Percentiles rank a stretch among this genome's conserved stretches.
These are phyloP conservation scores for Capsella bursapastoris DNA, from an alignment of 345 rosid genomes.

Conservation along the genomic window DNA sequence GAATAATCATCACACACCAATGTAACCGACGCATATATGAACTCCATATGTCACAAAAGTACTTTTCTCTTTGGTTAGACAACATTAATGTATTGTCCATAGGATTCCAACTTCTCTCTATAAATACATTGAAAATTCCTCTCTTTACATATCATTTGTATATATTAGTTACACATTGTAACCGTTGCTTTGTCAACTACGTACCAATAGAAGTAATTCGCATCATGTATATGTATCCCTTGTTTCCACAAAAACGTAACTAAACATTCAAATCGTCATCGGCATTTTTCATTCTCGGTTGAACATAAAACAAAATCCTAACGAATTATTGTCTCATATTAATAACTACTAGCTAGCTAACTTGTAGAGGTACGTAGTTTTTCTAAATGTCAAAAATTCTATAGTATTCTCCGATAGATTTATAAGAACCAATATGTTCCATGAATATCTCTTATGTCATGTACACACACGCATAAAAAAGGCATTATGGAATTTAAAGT, in stretches of 20 bases:
- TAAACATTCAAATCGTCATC: constrained; percentile 29
- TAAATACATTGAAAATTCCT: neutral
- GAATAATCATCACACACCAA: neutral
- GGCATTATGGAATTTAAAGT: neutral
- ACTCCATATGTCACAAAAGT: constrained; percentile 22
- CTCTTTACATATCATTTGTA: neutral
- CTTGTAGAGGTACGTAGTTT: neutral
- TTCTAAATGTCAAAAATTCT: constrained; percentile 13
- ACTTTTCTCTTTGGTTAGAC: constrained; percentile 32
- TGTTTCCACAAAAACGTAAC: constrained; percentile 29
- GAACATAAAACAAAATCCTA: constrained; percentile 21
- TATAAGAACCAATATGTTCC: neutral
- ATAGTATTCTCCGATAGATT: neutral
- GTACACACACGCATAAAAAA: neutral
- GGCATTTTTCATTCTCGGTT: constrained; percentile 22
- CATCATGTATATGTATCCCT: constrained; percentile 15
- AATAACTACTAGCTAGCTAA: constrained; percentile 12
- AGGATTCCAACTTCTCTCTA: constrained; percentile 27
- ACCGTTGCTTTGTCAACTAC: constrained; percentile 17
- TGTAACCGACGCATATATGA: constrained; percentile 17
- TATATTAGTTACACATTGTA: neutral
- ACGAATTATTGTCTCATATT: constrained; percentile 28
- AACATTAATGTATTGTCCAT: constrained; percentile 36
- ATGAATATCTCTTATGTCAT: neutral
- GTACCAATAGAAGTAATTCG: constrained; percentile 21